Evolutionary conservation across 2,329 filamentous ascomycete genomes (phyloP), one percentile per base, ranked within the genome.

Genomic region (Cryphonectria nitschkei): DNA sequence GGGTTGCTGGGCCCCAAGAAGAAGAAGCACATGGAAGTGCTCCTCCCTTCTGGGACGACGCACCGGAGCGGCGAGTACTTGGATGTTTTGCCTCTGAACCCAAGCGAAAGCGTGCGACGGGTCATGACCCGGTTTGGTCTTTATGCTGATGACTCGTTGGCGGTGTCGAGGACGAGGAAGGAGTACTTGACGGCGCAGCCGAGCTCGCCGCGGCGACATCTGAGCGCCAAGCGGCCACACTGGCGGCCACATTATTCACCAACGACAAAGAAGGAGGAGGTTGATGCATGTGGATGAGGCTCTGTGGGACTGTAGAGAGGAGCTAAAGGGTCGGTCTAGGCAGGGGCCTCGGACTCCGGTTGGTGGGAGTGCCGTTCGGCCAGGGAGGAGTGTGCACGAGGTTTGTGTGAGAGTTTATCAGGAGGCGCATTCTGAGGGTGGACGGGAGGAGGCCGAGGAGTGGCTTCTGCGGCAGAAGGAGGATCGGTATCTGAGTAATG

Each of bases 1-100:
- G 73, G 1, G 46, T 6, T 26, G 56, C 67, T 39, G 74, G 71
- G 8, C 74, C 73, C 9, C 71, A 9, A 37, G 34, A 37, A 74
- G 67, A 74, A 75, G 71, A 71, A 72, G 58, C 73, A 75, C 37
- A 72, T 78, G 52, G 67, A 76, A 22, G 72, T 78, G 60, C 70
- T 75, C 19, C 72, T 75, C 1, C 72, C 75, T 19, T 76, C 72
- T 0, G 84, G 84, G 58, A 81, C 84, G 80, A 82, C 80, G 1
- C 91, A 90, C 76, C 82, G 84, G 46, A 84, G 86, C 19, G 89
- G 88, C n/a, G 89, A 91, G 75, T 90, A 91, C 74, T 82, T 91
- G 8, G 86, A 87, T 1, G 81, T 89, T 4, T 80, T 89, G 1
- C 89, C 89, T 1, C 79, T 89, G 26, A 91, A 91, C 74, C 86